Evolutionary conservation across 805 yeast species (phyloP), one percentile per base, ranked within the genome.

Genomic region (Saccharomycopsis babjevae): DNA sequence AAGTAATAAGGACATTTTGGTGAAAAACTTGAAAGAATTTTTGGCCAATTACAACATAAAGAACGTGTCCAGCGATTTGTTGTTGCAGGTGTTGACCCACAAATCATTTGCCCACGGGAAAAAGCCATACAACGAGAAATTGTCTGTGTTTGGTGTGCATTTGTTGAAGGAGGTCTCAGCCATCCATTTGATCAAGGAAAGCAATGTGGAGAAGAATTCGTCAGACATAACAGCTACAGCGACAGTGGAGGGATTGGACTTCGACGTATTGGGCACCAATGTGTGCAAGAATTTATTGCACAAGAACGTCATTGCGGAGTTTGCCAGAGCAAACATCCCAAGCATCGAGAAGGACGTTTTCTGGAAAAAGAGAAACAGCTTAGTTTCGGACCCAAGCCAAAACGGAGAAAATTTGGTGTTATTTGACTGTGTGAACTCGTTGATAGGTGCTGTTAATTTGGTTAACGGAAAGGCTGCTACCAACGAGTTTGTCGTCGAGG

Each of bases 41-140:
- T 72, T 86, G 16, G 78, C 76, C 34, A 76, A 75, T 25, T 25
- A 58, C 56, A 25, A 36, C 8, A 34, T 63, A 18, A 55, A 30
- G 10, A 36, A 46, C 8, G 54, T 56, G 16, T 42, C 59, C 5
- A 34, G 38, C 32, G 87, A 89, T 67, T 66, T 86, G 62, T 74
- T 86, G 25, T 76, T 90, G 64, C 98, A 93, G 74, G 84, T 89
- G 50, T 76, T 92, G 68, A 92, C 97, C 5, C 97, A 93, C 75
- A 93, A 93, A 75, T 89, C 97, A 25, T 93, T 91, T 77, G 96
- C 96, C 5, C 96, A 89, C 74, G 97, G 97, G 10, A 77, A 81
- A 64, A 83, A 85, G 67, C 97, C 97, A 7, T 89, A 88, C 74
- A 93, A 92, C 74, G 97, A 91, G 71, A 88, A 86, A 71, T 77